phyloP scores from a whole-genome alignment of 140 eudicot species.

The Senecio squalidus region DNA sequence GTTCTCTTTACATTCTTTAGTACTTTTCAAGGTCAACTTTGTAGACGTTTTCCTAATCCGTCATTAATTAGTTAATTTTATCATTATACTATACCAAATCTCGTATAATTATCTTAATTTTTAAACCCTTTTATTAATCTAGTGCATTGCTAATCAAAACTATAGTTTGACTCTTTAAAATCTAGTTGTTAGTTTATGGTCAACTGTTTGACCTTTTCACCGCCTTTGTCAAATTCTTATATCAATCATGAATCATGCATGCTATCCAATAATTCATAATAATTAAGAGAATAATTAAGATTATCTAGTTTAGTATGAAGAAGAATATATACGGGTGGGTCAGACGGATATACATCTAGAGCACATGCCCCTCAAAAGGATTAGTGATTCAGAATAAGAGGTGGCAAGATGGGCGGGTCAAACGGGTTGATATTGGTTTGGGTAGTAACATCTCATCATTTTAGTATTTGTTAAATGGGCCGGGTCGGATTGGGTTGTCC shows the following conservation, averaged over 20 bases:
- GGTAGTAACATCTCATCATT: background rate
- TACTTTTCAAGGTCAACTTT: background rate
- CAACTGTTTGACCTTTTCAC: slow-evolving; percentile 20
- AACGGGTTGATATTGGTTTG: background rate
- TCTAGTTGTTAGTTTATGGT: slow-evolving; percentile 3
- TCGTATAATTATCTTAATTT: background rate
- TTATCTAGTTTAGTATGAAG: slow-evolving; percentile 18
- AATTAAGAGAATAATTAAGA: slow-evolving; percentile 1
- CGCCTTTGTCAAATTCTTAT: slow-evolving; percentile 14
- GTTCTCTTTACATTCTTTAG: slow-evolving; percentile 8
- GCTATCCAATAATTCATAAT: slow-evolving; percentile 18
- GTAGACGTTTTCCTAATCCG: slow-evolving; percentile 1
- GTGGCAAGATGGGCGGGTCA: background rate
- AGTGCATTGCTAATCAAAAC: slow-evolving; percentile 4
- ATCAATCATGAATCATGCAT: slow-evolving; percentile 31
- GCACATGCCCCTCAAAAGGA: slow-evolving; percentile 23
- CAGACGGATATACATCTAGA: too few species aligned
- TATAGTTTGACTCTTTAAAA: slow-evolving; percentile 10
- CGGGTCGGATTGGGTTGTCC: background rate
- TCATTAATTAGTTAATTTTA: background rate
- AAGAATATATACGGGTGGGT: background rate
- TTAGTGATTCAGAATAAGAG: slow-evolving; percentile 3
- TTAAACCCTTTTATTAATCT: slow-evolving; percentile 4
- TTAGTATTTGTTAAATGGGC: too few species aligned
- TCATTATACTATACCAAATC: background rate